A percentile compares a stretch with the other conserved stretches of the same genome.
phyloP scores from a whole-genome alignment of 176 grass and related monocot genomes.

The Alopecurus myosuroides region DNA sequence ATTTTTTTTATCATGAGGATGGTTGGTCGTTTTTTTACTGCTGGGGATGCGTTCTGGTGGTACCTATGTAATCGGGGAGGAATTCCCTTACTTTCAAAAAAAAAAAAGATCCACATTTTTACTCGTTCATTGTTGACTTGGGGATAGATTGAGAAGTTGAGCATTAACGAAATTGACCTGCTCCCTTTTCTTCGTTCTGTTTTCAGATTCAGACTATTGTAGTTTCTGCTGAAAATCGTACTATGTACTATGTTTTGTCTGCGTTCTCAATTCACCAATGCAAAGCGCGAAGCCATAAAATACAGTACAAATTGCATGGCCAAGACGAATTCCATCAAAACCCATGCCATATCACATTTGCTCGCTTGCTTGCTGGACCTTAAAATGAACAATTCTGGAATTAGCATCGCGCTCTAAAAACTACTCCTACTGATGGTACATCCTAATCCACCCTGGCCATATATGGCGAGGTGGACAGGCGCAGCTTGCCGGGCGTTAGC shows the following conservation, averaged over 20 bases:
- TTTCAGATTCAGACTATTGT: not conserved
- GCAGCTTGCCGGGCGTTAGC: not conserved
- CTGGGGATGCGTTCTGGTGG: no score
- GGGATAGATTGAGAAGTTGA: no score
- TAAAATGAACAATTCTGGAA: not conserved
- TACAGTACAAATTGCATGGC: not conserved
- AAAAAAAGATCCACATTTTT: no score
- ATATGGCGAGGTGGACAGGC: not conserved
- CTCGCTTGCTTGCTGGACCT: constrained; percentile 14
- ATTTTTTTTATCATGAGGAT: no score
- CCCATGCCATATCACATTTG: constrained; percentile 31
- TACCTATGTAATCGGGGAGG: no score
- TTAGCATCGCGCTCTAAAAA: not conserved
- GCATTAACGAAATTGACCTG: not conserved
- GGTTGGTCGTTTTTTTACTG: no score
- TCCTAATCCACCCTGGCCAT: not conserved
- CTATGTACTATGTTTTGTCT: not conserved
- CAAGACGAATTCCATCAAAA: not conserved
- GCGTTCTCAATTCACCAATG: not conserved
- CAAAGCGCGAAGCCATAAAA: not conserved
- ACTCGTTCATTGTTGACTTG: no score
- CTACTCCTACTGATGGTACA: no score
- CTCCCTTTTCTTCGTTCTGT: not conserved
- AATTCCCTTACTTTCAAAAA: no score
- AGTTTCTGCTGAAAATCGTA: not conserved